Conservation (phyloP, 768 basidiomycete genomes). For the Collybia mongolica region DNA sequence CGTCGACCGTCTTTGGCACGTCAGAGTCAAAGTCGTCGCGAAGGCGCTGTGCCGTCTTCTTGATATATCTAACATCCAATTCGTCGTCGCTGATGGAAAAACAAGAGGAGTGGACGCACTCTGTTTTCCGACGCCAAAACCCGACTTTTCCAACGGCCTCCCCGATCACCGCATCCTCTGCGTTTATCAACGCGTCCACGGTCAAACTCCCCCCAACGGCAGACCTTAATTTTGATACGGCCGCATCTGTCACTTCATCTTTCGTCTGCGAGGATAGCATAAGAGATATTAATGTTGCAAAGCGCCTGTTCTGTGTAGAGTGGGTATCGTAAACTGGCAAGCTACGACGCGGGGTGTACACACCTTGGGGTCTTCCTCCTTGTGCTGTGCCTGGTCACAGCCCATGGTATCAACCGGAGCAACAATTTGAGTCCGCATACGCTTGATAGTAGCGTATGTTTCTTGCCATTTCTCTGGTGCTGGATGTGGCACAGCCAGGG, state of each 20-base stretch:
- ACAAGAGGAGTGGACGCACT: conserved; percentile 40
- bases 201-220: conserved; percentile 81
- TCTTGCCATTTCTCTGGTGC: conserved; percentile 68
- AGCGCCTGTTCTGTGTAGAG: conserved; percentile 64
- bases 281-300: conserved; percentile 84
- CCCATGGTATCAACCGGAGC: conserved; percentile 97
- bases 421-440: conserved; percentile 67
- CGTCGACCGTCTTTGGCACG: conserved; percentile 86
- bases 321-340: neutral
- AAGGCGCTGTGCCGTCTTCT: conserved; percentile 67
- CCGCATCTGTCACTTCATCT: conserved; percentile 83
- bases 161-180: conserved; percentile 61
- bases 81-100: neutral
- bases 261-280: conserved; percentile 98
- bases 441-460: conserved; percentile 67
- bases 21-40: conserved; percentile 76
- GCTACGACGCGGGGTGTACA: neutral
- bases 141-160: conserved; percentile 87
- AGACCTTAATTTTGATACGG: conserved; percentile 68
- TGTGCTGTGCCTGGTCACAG: conserved; percentile 66
- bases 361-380: conserved; percentile 69
- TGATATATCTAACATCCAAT: conserved; percentile 55
- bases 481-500: conserved; percentile 61
- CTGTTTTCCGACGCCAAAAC: conserved; percentile 88
- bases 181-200: conserved; percentile 64